Evolutionary conservation across 2,329 filamentous ascomycete species (phyloP).

Genomic region (Xylogone sp.): DNA sequence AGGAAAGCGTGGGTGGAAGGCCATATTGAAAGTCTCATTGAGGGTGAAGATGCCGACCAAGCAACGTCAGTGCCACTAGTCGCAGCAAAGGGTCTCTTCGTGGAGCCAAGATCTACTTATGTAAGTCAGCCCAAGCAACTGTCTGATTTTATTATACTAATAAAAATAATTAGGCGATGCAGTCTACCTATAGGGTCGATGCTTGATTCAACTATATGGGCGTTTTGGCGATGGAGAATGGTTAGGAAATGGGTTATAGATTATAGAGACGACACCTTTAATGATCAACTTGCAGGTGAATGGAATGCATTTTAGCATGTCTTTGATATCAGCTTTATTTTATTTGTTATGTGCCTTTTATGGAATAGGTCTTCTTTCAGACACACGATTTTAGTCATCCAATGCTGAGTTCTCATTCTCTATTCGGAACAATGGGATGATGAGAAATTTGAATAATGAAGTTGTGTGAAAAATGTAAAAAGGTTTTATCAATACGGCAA

Average conservation of each 20-base stretch:
- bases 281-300: too few relatives aligned
- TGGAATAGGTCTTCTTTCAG: too few relatives aligned
- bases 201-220: neutral
- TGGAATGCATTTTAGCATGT: too few relatives aligned
- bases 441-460: too few relatives aligned
- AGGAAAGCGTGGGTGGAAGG: slow-evolving; percentile 91
- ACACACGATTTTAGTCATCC: too few relatives aligned
- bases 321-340: too few relatives aligned
- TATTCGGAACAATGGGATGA: too few relatives aligned
- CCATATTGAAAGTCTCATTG: slow-evolving; percentile 70
- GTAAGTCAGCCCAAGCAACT: neutral
- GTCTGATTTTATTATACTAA: neutral
- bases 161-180: neutral
- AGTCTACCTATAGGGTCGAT: neutral
- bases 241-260: neutral
- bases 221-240: neutral
- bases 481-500: too few relatives aligned
- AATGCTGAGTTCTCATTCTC: too few relatives aligned
- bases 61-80: neutral
- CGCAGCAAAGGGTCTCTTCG: neutral
- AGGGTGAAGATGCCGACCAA: slow-evolving; percentile 43
- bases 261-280: too few relatives aligned
- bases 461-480: too few relatives aligned
- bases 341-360: too few relatives aligned
- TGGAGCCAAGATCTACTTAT: neutral